A percentile compares a stretch with the other conserved stretches of the same genome.
These are phyloP conservation scores for Fonsecaea monophora DNA, from an alignment of 2,329 filamentous ascomycete species.

Conservation along the genomic window DNA sequence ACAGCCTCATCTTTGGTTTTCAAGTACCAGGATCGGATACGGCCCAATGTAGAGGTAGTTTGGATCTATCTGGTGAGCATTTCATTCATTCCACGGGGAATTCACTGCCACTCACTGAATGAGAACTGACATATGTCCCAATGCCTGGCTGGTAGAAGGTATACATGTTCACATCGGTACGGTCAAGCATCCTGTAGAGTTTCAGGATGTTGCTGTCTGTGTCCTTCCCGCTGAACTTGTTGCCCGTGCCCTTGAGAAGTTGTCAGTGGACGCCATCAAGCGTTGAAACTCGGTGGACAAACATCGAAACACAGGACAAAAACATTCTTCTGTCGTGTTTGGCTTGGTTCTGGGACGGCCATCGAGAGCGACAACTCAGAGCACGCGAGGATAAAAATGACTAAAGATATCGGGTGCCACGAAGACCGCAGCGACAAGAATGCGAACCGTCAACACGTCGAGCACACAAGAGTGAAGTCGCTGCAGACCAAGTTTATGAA, in stretches of 20 bases:
- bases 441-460: background rate
- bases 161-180: constrained; percentile 36
- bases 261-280: constrained; percentile 40
- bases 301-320: constrained; percentile 38
- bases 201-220: constrained; percentile 57
- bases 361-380: constrained; percentile 6
- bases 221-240: constrained; percentile 52
- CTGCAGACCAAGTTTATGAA: background rate
- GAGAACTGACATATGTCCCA: constrained; percentile 72
- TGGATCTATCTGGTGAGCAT: constrained; percentile 27
- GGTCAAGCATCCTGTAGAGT: constrained; percentile 50
- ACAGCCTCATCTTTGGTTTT: constrained; percentile 76
- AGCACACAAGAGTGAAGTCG: background rate
- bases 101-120: constrained; percentile 50
- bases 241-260: constrained; percentile 51
- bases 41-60: constrained; percentile 60
- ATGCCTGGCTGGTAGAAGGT: constrained; percentile 39
- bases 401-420: background rate
- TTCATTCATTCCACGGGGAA: background rate
- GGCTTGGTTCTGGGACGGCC: constrained; percentile 18
- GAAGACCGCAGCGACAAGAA: background rate
- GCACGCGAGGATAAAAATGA: background rate
- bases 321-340: constrained; percentile 30
- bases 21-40: constrained; percentile 58
- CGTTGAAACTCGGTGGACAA: background rate